phyloP scores from a whole-genome alignment of 2,329 filamentous ascomycete species.

The Teratosphaeria destructans region DNA sequence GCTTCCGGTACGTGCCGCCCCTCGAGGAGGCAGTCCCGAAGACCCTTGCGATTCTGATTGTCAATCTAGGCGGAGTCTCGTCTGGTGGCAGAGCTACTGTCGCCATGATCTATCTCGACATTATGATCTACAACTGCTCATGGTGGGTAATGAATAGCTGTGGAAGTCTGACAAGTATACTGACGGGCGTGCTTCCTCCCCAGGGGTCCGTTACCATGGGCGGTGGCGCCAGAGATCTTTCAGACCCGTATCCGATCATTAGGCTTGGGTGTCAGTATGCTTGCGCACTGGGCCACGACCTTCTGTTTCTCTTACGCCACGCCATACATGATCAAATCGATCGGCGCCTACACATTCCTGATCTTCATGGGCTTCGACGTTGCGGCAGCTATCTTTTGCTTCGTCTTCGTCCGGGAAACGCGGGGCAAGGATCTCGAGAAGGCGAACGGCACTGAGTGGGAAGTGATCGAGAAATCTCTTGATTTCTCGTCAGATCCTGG shows the following conservation, averaged over 20 bases:
- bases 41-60: slow-evolving; percentile 12
- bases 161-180: neutral
- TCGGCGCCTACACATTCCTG: neutral
- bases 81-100: slow-evolving; percentile 39
- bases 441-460: neutral
- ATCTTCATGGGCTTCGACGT: slow-evolving; percentile 1
- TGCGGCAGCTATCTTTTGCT: neutral
- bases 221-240: neutral
- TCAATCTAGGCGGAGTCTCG: slow-evolving; percentile 13
- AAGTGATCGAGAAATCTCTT: neutral
- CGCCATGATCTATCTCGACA: slow-evolving; percentile 45
- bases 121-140: slow-evolving; percentile 43
- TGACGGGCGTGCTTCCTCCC: neutral
- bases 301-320: neutral
- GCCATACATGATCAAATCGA: neutral
- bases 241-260: neutral
- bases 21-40: neutral
- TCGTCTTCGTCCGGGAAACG: neutral
- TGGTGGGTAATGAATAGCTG: slow-evolving; percentile 19
- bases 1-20: neutral
- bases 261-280: neutral
- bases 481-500: neutral
- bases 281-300: neutral
- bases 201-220: neutral
- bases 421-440: neutral